phyloP scores from a whole-genome alignment of 2,329 filamentous ascomycete genomes.

The Ceratocystiopsis sp. region DNA sequence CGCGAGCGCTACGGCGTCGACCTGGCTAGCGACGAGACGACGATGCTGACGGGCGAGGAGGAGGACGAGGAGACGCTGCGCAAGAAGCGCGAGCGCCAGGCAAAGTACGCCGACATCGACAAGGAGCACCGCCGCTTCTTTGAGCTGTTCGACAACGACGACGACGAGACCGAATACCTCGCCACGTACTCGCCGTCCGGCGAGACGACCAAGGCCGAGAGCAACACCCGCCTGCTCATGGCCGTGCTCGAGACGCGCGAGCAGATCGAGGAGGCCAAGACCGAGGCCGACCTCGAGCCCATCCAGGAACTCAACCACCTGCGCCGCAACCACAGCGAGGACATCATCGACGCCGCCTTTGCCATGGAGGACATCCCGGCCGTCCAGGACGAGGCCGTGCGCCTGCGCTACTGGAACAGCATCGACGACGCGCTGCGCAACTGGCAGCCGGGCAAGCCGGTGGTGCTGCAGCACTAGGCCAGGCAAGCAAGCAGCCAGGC shows the following conservation, averaged over 20 bases:
- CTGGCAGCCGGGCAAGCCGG: conserved; percentile 64
- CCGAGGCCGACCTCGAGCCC: conserved; percentile 44
- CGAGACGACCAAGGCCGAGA: not conserved
- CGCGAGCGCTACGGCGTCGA: conserved; percentile 53
- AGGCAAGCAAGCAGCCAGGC: too few species aligned
- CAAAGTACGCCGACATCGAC: too few species aligned
- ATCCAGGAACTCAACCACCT: conserved; percentile 49
- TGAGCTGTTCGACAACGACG: too few species aligned
- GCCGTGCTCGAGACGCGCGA: conserved; percentile 67
- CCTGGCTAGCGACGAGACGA: conserved; percentile 61
- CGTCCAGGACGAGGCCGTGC: conserved; percentile 57
- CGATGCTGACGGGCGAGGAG: conserved; percentile 13
- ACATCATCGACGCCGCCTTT: conserved; percentile 47
- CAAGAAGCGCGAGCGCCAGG: too few species aligned
- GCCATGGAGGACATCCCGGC: conserved; percentile 38
- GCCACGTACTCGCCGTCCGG: conserved; percentile 28
- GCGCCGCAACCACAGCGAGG: conserved; percentile 48
- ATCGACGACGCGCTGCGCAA: conserved; percentile 62
- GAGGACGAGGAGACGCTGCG: too few species aligned
- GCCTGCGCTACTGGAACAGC: conserved; percentile 80
- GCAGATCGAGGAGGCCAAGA: conserved; percentile 51
- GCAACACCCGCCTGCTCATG: conserved; percentile 45
- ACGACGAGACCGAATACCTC: too few species aligned
- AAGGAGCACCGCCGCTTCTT: too few species aligned
- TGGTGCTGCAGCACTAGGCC: conserved; percentile 34